These are phyloP conservation scores for Serendipita indica DNA, from an alignment of 768 basidiomycete genomes.

Conservation along the genomic window DNA sequence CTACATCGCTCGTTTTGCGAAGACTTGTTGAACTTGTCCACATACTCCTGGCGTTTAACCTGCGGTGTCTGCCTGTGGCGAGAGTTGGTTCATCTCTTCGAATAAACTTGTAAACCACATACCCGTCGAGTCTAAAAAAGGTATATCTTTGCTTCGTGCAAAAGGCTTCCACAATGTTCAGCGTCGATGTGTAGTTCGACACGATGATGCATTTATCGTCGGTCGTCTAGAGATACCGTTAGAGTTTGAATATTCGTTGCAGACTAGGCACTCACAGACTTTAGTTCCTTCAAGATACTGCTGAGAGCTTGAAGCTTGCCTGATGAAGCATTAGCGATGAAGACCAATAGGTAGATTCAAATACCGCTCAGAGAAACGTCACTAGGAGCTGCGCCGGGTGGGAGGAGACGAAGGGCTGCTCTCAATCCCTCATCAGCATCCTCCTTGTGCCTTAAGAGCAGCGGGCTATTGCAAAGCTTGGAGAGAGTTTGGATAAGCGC, in stretches of 20 bases:
- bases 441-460: constrained; percentile 52
- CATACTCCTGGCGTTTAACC: constrained; percentile 68
- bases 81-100: too few species aligned
- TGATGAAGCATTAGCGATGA: constrained; percentile 22
- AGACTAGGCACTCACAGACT: constrained; percentile 37
- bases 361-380: constrained; percentile 72
- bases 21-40: constrained; percentile 76
- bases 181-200: constrained; percentile 91
- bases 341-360: constrained; percentile 13
- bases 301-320: constrained; percentile 62
- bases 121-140: constrained; percentile 82
- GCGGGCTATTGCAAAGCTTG: constrained; percentile 88
- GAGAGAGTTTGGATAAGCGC: constrained; percentile 66
- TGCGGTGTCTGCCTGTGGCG: constrained; percentile 56
- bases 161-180: constrained; percentile 79
- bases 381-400: constrained; percentile 15
- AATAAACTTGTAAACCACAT: constrained; percentile 13
- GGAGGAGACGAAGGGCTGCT: constrained; percentile 16
- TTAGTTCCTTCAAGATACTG: constrained; percentile 44
- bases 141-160: constrained; percentile 66
- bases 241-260: too few species aligned
- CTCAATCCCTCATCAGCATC: constrained; percentile 34
- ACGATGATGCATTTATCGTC: constrained; percentile 92
- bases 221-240: constrained; percentile 44
- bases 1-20: constrained; percentile 56